Conservation (phyloP, 2,329 filamentous ascomycete species). For the Pseudopyrenochaeta lycopersici region DNA sequence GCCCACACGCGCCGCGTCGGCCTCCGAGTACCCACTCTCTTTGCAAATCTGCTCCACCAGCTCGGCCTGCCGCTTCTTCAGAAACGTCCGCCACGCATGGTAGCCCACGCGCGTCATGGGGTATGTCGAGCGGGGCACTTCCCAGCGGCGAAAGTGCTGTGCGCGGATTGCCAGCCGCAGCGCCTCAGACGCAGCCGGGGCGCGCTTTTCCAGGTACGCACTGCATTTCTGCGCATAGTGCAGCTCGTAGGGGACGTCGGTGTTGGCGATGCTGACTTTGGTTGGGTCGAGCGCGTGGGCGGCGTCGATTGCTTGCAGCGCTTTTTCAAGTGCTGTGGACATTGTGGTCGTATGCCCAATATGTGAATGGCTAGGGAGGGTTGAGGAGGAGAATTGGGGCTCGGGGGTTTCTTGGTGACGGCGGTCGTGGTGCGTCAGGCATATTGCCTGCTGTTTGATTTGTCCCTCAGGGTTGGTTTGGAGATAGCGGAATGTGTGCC, state of each 20-base stretch:
- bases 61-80: slow-evolving; percentile 76
- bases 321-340: slow-evolving; percentile 49
- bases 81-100: slow-evolving; percentile 78
- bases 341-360: slow-evolving; percentile 7
- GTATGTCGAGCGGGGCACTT: slow-evolving; percentile 77
- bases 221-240: slow-evolving; percentile 86
- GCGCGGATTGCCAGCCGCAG: slow-evolving; percentile 81
- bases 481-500: slow-evolving; percentile 19
- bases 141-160: slow-evolving; percentile 87
- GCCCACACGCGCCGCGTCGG: slow-evolving; percentile 70
- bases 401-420: not conserved
- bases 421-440: slow-evolving; percentile 9
- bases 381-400: not conserved
- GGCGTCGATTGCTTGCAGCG: slow-evolving; percentile 75
- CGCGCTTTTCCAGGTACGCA: slow-evolving; percentile 70
- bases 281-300: slow-evolving; percentile 76
- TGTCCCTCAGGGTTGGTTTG: slow-evolving; percentile 5
- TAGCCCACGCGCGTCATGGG: slow-evolving; percentile 80
- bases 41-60: slow-evolving; percentile 65
- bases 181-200: slow-evolving; percentile 69
- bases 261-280: slow-evolving; percentile 55
- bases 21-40: slow-evolving; percentile 59
- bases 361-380: not conserved
- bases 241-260: slow-evolving; percentile 75
- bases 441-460: slow-evolving; percentile 21